Base-by-base conservation (phyloP, 805 yeast genomes). In the Nakazawaea molendinolei region DNA sequence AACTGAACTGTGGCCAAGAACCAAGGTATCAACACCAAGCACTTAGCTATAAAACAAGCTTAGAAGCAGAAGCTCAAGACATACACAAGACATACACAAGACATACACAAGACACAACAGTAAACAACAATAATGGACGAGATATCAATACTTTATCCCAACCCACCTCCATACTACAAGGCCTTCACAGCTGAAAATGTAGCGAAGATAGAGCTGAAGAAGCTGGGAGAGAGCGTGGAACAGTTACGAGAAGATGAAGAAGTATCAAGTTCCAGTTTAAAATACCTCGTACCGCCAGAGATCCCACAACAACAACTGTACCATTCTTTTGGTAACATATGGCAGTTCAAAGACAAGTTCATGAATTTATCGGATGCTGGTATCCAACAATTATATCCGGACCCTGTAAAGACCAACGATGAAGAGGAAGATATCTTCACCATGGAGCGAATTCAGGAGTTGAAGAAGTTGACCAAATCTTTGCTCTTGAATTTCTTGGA, bases 141-240 rank as follows among this genome's bases (percentile, higher is more conserved):
- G 13, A 59, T 70, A 23, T 71, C 95, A 12, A 76, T 95, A 5
- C 66, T 90, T 28, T 92, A 85, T 47, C 98, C 98, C 2, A 94
- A 95, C 1, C 97, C 98, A 2, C 98, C 98, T 7, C 83, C 84
- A 7, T 86, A 75, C 51, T 72, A 76, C 46, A 74, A 76, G 52
- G 74, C 69, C 49, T 90, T 86, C 63, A 85, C 95, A 0, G 51
- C 62, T 3, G 84, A 74, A 41, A 86, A 87, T 50, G 46, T 74
- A n/a, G 61, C 56, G 15, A 68, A 65, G 49, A 60, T 70, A 20
- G 53, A 56, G 9, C 40, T 54, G 32, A 41, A 41, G 32, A 45
- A 50, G 10, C 60, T 57, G 0, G 47, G 48, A 18, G 54, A 54
- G 27, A 38, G 22, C 16, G 23, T 43, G 19, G 52, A 48, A 4